Evolutionary conservation across 148 eudicot species (phyloP), one percentile per base, ranked within the genome.

Genomic region (Linanthus parryae): DNA sequence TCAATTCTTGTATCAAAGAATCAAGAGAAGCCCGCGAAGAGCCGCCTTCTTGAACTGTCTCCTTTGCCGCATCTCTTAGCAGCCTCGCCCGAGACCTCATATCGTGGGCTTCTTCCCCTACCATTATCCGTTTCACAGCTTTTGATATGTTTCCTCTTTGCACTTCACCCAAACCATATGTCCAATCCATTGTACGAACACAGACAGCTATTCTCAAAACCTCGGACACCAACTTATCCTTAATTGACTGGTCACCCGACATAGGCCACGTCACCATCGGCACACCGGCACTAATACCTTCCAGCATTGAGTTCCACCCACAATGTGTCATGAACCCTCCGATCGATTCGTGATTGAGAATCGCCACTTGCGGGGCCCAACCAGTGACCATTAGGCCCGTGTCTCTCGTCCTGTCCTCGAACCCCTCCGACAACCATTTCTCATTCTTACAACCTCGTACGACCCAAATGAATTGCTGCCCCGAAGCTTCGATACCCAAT

Each of bases 381-480:
- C 72, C 77, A 51, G 36, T 34, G 21, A 67, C 67, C 0, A 72
- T 67, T 8, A 72, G n/a, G 1, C 68, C 72, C 27, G 19, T 66
- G 2, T 46, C 75, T 45, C 54, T 25, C 17, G 11, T 25, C 27
- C 66, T 71, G 31, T 42, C 58, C 30, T 69, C 64, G 8, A 63
- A 70, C 29, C 62, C 61, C 21, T 64, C 66, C 0, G 80, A 81
- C 28, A 82, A 9, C 79, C 79, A 73, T 4, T 70, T 59, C 17
- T 75, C 68, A 5, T 10, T 44, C 41, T 1, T 34, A 14, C 11
- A n/a, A 9, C 20, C 68, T 44, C 74, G 63, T 21, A 81, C 78
- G 0, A 69, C 94, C 94, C 88, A 84, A 0, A 84, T 54, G 66
- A 84, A 81, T 3, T 65, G 49, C 43, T 66, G 72, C 16, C 55